Percentiles rank a stretch among this genome's conserved stretches.
phyloP scores from a whole-genome alignment of 2,329 filamentous ascomycete species.

The Pseudopithomyces chartarum region DNA sequence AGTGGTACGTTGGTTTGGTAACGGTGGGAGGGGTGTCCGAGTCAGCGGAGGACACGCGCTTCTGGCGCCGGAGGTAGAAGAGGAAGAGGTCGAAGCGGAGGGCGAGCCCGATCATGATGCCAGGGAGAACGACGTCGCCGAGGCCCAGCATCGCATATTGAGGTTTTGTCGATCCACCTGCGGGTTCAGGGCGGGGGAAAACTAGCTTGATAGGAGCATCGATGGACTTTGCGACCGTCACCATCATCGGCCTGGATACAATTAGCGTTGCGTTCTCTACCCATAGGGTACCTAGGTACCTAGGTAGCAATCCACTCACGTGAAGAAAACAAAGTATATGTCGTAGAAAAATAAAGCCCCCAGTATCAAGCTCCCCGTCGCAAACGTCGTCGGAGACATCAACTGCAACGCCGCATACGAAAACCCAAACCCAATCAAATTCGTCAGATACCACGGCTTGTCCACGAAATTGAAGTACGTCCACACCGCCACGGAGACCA shows the following conservation, averaged over 20 bases:
- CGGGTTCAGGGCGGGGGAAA: slow-evolving; percentile 68
- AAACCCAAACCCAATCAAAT: slow-evolving; percentile 84
- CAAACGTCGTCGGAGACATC: slow-evolving; percentile 87
- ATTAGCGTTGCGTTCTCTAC: no score
- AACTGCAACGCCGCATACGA: slow-evolving; percentile 82
- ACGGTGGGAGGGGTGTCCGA: slow-evolving; percentile 4
- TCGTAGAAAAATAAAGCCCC: slow-evolving; percentile 89
- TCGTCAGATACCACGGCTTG: slow-evolving; percentile 75
- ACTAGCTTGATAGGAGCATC: slow-evolving; percentile 93
- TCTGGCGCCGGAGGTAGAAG: slow-evolving; percentile 74
- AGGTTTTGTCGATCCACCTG: slow-evolving; percentile 49
- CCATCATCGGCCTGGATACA: slow-evolving; percentile 71
- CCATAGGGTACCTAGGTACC: no score
- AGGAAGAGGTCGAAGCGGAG: slow-evolving; percentile 90
- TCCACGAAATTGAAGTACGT: slow-evolving; percentile 67
- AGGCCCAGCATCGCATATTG: slow-evolving; percentile 79
- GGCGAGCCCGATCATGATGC: slow-evolving; percentile 85
- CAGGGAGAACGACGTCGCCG: slow-evolving; percentile 92
- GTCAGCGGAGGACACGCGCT: slow-evolving; percentile 17
- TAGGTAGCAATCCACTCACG: slow-evolving; percentile 55
- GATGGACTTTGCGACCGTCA: slow-evolving; percentile 83
- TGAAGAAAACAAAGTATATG: slow-evolving; percentile 90
- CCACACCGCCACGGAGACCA: slow-evolving; percentile 61
- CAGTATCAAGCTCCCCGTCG: slow-evolving; percentile 78
- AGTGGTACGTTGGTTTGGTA: slow-evolving; percentile 49